Evolutionary conservation across 2,329 filamentous ascomycete species (phyloP), one percentile per base, ranked within the genome.

Genomic region (Talaromyces amestolkiae): DNA sequence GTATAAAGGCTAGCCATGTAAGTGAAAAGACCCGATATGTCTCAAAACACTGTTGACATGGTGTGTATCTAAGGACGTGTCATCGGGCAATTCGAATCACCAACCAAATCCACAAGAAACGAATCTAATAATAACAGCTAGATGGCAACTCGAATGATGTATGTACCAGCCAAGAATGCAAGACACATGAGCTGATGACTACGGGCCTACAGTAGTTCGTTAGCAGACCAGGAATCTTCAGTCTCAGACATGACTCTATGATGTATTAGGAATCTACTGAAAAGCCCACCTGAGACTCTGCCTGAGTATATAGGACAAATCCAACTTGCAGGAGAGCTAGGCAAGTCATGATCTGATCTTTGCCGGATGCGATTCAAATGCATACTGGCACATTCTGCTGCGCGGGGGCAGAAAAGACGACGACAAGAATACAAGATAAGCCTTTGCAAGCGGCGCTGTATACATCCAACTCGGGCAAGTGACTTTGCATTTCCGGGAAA

Each of bases 391-490:
- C 35, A 9, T 15, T 15, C 5, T 19, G 33, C n/a, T 17, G 31
- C 10, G 22, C 19, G 60, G 60, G 60, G 60, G 60, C 60, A 62
- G 33, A 62, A 62, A 53, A 41, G 37, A 31, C 33, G 17, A 45
- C 43, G 13, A 35, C 24, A 39, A 41, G 7, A 19, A 37, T 15
- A 27, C n/a, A 39, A 37, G 33, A 56, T 56, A 39, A 56, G 53
- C 33, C 10, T 56, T 56, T 56, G 10, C n/a, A 56, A 56, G 53
- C 10, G 53, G 53, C 53, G 31, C 33, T 5, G 19, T 56, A 19
- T 37, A 5, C 19, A 24, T 39, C 11, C 24, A 22, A 19, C n/a
- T 2, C 5, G 6, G 31, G 31, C 13, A 31, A 53, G 15, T 51
- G 47, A 31, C 24, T 10, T 27, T 6, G 27, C 3, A 37, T 22